These are phyloP conservation scores for Choiromyces venosus DNA, from an alignment of 495 filamentous ascomycete genomes.

Conservation along the genomic window DNA sequence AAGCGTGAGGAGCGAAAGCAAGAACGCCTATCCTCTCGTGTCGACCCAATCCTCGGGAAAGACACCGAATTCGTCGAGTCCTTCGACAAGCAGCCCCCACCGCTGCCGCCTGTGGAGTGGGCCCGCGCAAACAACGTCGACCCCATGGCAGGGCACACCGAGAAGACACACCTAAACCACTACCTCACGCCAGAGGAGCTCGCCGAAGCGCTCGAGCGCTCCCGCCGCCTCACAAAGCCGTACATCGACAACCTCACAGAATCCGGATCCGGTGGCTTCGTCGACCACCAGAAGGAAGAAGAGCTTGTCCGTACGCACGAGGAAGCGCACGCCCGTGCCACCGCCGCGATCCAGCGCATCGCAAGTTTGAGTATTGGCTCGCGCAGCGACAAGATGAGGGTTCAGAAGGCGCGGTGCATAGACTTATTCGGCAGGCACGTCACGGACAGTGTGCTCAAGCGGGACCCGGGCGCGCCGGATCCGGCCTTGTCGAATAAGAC, in stretches of 20 bases:
- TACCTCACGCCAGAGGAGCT: constrained; percentile 64
- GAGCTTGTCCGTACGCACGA: constrained; percentile 44
- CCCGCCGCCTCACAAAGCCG: constrained; percentile 46
- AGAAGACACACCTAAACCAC: constrained; percentile 60
- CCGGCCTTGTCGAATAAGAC: constrained; percentile 46
- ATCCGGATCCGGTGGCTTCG: constrained; percentile 48
- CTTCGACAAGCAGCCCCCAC: constrained; percentile 56
- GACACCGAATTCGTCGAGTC: constrained; percentile 77
- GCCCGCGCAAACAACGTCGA: constrained; percentile 15
- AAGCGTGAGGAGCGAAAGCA: constrained; percentile 61
- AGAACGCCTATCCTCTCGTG: constrained; percentile 56
- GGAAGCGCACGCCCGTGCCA: constrained; percentile 51
- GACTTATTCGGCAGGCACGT: constrained; percentile 83
- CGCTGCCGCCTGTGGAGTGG: constrained; percentile 38
- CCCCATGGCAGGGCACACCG: constrained; percentile 46
- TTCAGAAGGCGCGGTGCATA: constrained; percentile 77
- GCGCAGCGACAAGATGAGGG: constrained; percentile 66
- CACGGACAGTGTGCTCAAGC: constrained; percentile 65
- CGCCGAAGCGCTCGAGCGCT: constrained; percentile 51
- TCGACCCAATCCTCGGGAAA: constrained; percentile 72
- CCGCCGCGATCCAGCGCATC: constrained; percentile 69
- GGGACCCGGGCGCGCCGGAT: constrained; percentile 39
- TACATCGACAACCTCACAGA: constrained; percentile 38
- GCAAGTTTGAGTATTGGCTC: constrained; percentile 66
- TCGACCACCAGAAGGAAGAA: constrained; percentile 40